Percentiles rank a stretch among this genome's conserved stretches.
These are phyloP conservation scores for Panaeolus cyanescens DNA, from an alignment of 768 basidiomycete species.

Conservation along the genomic window DNA sequence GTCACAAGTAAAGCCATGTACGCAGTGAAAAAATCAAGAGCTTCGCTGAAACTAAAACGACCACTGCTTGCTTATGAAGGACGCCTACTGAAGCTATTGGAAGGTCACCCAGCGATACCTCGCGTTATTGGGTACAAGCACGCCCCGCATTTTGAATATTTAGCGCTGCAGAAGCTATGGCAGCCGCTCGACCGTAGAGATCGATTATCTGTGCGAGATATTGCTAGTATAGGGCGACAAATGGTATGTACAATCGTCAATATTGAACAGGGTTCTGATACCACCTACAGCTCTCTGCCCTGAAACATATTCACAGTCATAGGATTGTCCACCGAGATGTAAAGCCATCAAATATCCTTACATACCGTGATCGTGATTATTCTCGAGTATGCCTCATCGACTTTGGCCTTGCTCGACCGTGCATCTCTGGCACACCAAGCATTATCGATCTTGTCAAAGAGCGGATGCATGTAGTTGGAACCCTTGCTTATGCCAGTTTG, in stretches of 20 bases:
- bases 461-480: constrained; percentile 22
- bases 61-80: constrained; percentile 29
- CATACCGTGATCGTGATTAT: constrained; percentile 17
- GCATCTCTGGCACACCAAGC: constrained; percentile 14
- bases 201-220: constrained; percentile 17
- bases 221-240: constrained; percentile 14
- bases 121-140: constrained; percentile 29
- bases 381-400: constrained; percentile 30
- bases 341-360: constrained; percentile 36
- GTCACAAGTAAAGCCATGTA: background rate
- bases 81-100: constrained; percentile 25
- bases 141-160: constrained; percentile 34
- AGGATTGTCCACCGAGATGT: constrained; percentile 39
- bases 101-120: constrained; percentile 33
- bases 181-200: background rate
- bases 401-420: constrained; percentile 28
- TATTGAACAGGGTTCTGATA: constrained; percentile 22
- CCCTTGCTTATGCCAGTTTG: constrained; percentile 33
- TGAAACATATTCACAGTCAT: constrained; percentile 30
- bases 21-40: constrained; percentile 34
- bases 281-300: constrained; percentile 21
- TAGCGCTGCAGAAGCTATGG: constrained; percentile 33
- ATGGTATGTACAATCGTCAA: constrained; percentile 23
- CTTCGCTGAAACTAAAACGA: constrained; percentile 28
- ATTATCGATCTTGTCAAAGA: constrained; percentile 24